Conservation (phyloP, 345 rosid genomes). For the Salix suchowensis region DNA sequence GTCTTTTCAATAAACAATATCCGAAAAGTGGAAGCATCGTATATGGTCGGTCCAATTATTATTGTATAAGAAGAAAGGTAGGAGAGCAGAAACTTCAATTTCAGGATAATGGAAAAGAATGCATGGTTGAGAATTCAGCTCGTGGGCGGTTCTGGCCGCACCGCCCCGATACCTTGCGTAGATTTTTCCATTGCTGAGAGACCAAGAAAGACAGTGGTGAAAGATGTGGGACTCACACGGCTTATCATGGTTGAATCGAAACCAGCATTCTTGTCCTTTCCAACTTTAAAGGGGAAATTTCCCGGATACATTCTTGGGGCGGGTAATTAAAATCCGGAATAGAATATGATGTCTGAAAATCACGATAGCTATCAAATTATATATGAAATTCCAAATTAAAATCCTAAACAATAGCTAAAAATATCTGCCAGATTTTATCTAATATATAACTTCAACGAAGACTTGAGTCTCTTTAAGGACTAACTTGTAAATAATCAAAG, state of each 20-base stretch:
- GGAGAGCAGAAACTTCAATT: background rate
- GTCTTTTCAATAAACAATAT: background rate
- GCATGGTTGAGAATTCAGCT: background rate
- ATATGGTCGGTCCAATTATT: background rate
- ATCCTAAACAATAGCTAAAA: too few relatives aligned
- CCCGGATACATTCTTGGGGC: background rate
- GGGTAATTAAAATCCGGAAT: too few relatives aligned
- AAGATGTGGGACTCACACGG: background rate
- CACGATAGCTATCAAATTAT: too few relatives aligned
- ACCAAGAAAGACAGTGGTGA: background rate
- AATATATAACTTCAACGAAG: too few relatives aligned
- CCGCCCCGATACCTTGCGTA: background rate
- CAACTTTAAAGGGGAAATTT: background rate
- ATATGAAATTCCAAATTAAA: too few relatives aligned
- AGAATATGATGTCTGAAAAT: too few relatives aligned
- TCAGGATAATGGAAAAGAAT: background rate
- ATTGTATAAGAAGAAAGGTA: background rate
- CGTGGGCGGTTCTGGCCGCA: slow-evolving; percentile 8
- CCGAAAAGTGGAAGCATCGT: background rate
- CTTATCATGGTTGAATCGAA: background rate
- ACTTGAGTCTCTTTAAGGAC: too few relatives aligned
- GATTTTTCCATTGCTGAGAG: background rate
- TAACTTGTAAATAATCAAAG: too few relatives aligned
- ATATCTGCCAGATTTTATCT: too few relatives aligned
- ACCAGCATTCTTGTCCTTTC: background rate